Percentiles rank a stretch among this genome's conserved stretches.
Conservation (phyloP, 495 filamentous ascomycete genomes). For the Letharia columbiana region DNA sequence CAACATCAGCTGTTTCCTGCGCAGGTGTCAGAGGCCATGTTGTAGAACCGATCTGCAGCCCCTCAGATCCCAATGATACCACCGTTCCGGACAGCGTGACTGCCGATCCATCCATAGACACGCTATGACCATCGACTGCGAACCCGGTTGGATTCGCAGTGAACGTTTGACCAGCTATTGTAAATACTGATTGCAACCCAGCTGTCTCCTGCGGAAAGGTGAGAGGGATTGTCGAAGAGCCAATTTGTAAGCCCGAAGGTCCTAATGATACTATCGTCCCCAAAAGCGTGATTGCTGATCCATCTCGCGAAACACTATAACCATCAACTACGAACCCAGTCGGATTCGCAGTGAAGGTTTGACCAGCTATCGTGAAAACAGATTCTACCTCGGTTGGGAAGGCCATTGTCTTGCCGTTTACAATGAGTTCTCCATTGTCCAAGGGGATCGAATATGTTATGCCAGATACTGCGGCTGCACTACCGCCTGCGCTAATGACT, state of each 20-base stretch:
- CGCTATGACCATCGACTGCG: not conserved
- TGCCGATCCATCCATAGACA: constrained; percentile 6
- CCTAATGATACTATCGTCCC: constrained; percentile 7
- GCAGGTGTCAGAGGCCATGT: constrained; percentile 9
- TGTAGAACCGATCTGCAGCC: constrained; percentile 11
- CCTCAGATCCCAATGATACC: constrained; percentile 8
- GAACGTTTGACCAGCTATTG: constrained; percentile 8
- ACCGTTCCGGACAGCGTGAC: constrained; percentile 7
- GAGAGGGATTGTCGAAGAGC: not conserved
- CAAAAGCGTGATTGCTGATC: constrained; percentile 9
- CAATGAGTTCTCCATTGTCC: constrained; percentile 1
- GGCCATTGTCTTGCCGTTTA: constrained; percentile 12
- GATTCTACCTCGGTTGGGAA: not conserved
- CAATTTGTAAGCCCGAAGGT: constrained; percentile 6
- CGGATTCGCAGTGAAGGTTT: constrained; percentile 6
- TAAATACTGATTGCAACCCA: constrained; percentile 5
- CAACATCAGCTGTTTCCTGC: not conserved
- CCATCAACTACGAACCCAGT: constrained; percentile 2
- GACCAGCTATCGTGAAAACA: constrained; percentile 4
- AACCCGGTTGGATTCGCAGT: constrained; percentile 3
- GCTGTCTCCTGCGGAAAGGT: constrained; percentile 9
- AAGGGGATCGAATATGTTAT: constrained; percentile 1
- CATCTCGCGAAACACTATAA: constrained; percentile 5
- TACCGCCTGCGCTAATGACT: constrained; percentile 8
- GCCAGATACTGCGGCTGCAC: constrained; percentile 9